Evolutionary conservation across 805 yeast genomes (phyloP).

Genomic region (Starmerella tilneyi): DNA sequence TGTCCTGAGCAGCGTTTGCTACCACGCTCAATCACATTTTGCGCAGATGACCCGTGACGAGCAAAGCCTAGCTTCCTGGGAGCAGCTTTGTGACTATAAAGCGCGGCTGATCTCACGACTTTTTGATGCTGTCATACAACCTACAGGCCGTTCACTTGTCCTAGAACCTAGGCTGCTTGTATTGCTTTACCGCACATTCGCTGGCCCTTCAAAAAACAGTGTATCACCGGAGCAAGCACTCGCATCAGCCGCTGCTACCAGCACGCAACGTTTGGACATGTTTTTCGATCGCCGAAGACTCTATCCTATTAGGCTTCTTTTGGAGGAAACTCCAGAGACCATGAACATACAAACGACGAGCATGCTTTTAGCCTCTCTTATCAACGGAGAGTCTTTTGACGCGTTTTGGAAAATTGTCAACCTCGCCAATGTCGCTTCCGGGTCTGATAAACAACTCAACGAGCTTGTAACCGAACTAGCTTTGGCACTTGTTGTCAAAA

Average conservation of each 20-base stretch:
- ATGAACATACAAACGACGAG: slow-evolving; percentile 19
- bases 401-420: slow-evolving; percentile 30
- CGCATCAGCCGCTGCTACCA: slow-evolving; percentile 21
- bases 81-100: slow-evolving; percentile 24
- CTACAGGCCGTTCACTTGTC: slow-evolving; percentile 23
- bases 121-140: slow-evolving; percentile 23
- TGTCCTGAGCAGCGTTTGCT: slow-evolving; percentile 28
- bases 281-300: slow-evolving; percentile 15
- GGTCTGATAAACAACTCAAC: slow-evolving; percentile 22
- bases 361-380: slow-evolving; percentile 27
- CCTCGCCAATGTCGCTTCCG: slow-evolving; percentile 16
- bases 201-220: slow-evolving; percentile 18
- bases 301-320: slow-evolving; percentile 11
- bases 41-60: slow-evolving; percentile 10
- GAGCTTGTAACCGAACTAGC: slow-evolving; percentile 20
- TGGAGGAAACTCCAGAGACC: slow-evolving; percentile 15
- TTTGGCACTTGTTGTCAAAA: slow-evolving; percentile 27
- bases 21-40: slow-evolving; percentile 24
- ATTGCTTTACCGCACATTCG: slow-evolving; percentile 27
- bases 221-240: slow-evolving; percentile 23
- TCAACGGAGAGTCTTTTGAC: slow-evolving; percentile 25
- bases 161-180: slow-evolving; percentile 22
- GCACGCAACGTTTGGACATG: slow-evolving; percentile 3
- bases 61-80: slow-evolving; percentile 20
- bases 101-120: slow-evolving; percentile 21